Base-by-base conservation (phyloP, 768 basidiomycete genomes). In the Leucogyrophana mollusca region DNA sequence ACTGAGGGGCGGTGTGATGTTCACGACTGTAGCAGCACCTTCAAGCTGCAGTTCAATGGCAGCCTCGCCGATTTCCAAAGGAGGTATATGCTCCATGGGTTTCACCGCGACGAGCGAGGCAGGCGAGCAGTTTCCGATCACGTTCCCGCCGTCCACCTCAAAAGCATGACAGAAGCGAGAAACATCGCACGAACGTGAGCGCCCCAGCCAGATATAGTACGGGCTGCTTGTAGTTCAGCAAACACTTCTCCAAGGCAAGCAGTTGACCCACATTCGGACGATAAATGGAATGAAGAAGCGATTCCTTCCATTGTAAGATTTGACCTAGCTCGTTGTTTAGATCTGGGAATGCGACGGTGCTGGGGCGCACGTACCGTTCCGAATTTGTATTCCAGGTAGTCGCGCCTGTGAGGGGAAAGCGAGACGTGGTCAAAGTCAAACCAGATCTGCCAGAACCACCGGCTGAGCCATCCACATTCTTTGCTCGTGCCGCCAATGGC, bases 371-470 rank as follows among this genome's bases (percentile, higher is more conserved):
- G 42, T 36, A 84, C 79, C 21, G 87, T 88, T 33, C 85, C 85
- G 64, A 88, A 88, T 47, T 79, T 79, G 64, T 88, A 86, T 61
- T 90, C 87, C 25, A 90, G 73, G 61, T 89, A 90, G 43, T 83
- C 79, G 16, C 85, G 73, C 25, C 85, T 67, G 21, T 79, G 77
- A 7, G 80, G 78, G 18, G 74, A 73, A 8, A 79, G 62, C 13
- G 73, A 77, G 27, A 82, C 74, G 54, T 75, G 73, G 52, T 78
- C 77, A 49, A 78, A 77, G 50, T 77, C 76, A 52, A 78, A 79
- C 82, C 82, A 87, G 34, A 83, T 82, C 53, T 84, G 81, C 86
- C 86, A 88, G 69, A 89, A 89, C 80, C 82, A 81, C 3, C 85
- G 73, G n/a, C 76, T 30, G 39, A 82, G 67, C 82, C 82, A 88